phyloP scores from a whole-genome alignment of 2,329 filamentous ascomycete species.

The Colletotrichum agaves region DNA sequence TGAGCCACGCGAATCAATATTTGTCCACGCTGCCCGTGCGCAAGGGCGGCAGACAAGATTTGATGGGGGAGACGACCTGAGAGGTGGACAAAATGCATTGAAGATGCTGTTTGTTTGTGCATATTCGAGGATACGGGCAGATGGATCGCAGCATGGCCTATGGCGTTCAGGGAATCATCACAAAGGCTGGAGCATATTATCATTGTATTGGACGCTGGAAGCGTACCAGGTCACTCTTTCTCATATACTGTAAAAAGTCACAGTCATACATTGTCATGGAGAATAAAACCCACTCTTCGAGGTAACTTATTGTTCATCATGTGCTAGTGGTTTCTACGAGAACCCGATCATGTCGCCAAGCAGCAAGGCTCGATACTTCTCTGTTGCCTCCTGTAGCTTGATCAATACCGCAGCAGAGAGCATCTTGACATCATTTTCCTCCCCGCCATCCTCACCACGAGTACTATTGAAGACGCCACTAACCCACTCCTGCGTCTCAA shows the following conservation, averaged over 20 bases:
- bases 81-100: neutral
- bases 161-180: constrained; percentile 10
- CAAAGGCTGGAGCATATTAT: neutral
- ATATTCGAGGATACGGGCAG: neutral
- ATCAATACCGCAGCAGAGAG: constrained; percentile 82
- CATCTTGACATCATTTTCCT: constrained; percentile 84
- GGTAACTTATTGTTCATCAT: neutral
- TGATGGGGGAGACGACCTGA: constrained; percentile 22
- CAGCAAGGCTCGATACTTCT: constrained; percentile 81
- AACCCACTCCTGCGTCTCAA: constrained; percentile 92
- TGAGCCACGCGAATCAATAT: constrained; percentile 57
- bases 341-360: constrained; percentile 73
- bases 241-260: constrained; percentile 7
- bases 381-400: constrained; percentile 81
- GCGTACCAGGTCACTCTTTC: neutral
- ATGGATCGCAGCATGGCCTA: neutral
- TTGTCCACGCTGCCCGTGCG: constrained; percentile 53
- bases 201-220: constrained; percentile 9
- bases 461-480: constrained; percentile 75
- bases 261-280: neutral
- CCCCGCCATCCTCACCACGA: constrained; percentile 62
- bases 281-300: constrained; percentile 10
- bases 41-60: constrained; percentile 43
- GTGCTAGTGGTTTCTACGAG: neutral
- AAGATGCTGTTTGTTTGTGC: neutral